A percentile compares a stretch with the other conserved stretches of the same genome.
These are phyloP conservation scores for Neurospora sp. DNA, from an alignment of 495 filamentous ascomycete species.

Conservation along the genomic window DNA sequence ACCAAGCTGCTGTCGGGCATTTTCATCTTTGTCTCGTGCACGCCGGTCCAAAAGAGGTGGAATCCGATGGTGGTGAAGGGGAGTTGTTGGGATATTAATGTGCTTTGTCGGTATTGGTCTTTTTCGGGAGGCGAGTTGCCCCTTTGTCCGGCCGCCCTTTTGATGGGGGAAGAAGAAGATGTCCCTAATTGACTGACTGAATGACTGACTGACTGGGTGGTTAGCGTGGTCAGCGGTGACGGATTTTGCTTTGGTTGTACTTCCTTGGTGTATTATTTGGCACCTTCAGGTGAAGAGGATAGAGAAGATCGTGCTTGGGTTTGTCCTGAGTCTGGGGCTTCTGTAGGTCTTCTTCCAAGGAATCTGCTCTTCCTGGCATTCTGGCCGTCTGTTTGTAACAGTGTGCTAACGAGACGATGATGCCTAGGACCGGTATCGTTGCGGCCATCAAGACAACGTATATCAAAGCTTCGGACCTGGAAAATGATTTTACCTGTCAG, in stretches of 20 bases:
- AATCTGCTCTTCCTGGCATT: neutral
- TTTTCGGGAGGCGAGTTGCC: neutral
- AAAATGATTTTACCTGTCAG: neutral
- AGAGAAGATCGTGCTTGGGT: constrained; percentile 16
- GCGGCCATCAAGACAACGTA: neutral
- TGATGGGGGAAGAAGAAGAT: neutral
- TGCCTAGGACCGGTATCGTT: neutral
- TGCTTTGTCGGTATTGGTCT: neutral
- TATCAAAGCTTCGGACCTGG: neutral
- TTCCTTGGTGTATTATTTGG: constrained; percentile 22
- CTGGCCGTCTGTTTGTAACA: neutral
- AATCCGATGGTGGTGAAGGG: neutral
- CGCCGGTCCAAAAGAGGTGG: neutral
- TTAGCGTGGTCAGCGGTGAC: constrained; percentile 6
- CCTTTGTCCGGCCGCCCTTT: neutral
- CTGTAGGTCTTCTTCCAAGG: constrained; percentile 5
- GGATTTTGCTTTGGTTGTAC: constrained; percentile 3
- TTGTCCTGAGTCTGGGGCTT: constrained; percentile 20
- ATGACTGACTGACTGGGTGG: neutral
- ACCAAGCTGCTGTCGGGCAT: neutral
- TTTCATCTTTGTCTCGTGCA: neutral
- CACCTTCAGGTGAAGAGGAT: constrained; percentile 11
- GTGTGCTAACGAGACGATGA: neutral
- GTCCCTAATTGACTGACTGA: neutral
- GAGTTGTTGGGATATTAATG: neutral